phyloP scores from a whole-genome alignment of 306 rosid species.

The Calophaca sinica region DNA sequence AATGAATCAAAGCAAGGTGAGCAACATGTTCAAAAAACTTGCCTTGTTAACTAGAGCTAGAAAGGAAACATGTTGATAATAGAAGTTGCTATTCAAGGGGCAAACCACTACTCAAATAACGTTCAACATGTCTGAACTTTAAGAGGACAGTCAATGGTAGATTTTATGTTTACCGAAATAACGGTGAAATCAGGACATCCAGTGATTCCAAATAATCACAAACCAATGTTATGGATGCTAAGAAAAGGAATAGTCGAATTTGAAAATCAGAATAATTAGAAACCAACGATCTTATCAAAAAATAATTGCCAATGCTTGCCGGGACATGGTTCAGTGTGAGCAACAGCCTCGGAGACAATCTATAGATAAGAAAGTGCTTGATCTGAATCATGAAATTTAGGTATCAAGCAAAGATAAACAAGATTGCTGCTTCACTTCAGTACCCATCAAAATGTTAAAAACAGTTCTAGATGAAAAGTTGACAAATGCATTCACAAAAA shows the following conservation, averaged over 20 bases:
- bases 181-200: not conserved
- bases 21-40: no score
- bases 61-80: no score
- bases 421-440: not conserved
- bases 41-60: no score
- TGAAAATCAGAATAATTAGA: not conserved
- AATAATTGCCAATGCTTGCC: not conserved
- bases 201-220: slow-evolving; percentile 21
- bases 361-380: slow-evolving; percentile 15
- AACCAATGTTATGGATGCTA: not conserved
- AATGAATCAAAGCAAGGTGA: no score
- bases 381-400: slow-evolving; percentile 9
- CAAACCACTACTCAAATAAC: no score
- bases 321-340: not conserved
- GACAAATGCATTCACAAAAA: slow-evolving; percentile 21
- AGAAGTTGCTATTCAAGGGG: no score
- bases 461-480: slow-evolving; percentile 18
- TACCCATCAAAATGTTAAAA: not conserved
- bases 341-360: not conserved
- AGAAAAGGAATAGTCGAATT: slow-evolving; percentile 7
- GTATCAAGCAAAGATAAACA: not conserved
- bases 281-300: not conserved
- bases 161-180: not conserved
- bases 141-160: no score
- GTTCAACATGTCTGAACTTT: no score